Evolutionary conservation across 106 monocot species (phyloP), one percentile per base, ranked within the genome.

Genomic region (Dendrobium catenatum): DNA sequence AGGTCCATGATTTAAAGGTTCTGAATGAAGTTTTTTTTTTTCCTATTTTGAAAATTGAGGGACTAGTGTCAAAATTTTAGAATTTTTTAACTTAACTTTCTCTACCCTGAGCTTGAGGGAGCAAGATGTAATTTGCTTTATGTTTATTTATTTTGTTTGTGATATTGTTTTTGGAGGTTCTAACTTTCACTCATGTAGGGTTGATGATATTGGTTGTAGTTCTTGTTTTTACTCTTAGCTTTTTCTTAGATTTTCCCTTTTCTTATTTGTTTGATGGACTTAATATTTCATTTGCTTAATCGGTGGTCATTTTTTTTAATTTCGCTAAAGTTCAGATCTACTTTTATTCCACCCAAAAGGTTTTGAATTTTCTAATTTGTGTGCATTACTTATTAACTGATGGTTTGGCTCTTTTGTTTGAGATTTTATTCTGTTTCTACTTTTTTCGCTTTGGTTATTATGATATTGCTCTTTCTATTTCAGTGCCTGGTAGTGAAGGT

Each of bases 401-500:
- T 33, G 26, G 16, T 73, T 74, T 61, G 42, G n/a, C 5, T 19
- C 43, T 11, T 70, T 37, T 74, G 18, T 74, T 74, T 43, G 16
- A 7, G 41, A 42, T 74, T 72, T 27, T 70, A 17, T 70, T 70
- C 70, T 70, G 37, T 37, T 70, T 37, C 70, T 24, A 11, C 4
- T 24, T 43, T 74, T 19, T 44, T 31, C 43, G 5, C n/a, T 74
- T 29, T 29, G n/a, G 8, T 74, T 74, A 33, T 15, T 74, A 74
- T 74, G 43, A 72, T 72, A 33, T 22, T 79, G 80, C 4, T 15
- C 51, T 51, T 55, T 76, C 42, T 58, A 16, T 85, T 84, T 78
- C 79, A 88, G 89, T 83, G 78, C 75, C 75, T 61, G 78, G 24
- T 70, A 24, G 43, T 85, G 83, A 85, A 81, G 98, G 98, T 27